Conservation (phyloP, 768 basidiomycete species). For the Coprinopsis marcescibilis region DNA sequence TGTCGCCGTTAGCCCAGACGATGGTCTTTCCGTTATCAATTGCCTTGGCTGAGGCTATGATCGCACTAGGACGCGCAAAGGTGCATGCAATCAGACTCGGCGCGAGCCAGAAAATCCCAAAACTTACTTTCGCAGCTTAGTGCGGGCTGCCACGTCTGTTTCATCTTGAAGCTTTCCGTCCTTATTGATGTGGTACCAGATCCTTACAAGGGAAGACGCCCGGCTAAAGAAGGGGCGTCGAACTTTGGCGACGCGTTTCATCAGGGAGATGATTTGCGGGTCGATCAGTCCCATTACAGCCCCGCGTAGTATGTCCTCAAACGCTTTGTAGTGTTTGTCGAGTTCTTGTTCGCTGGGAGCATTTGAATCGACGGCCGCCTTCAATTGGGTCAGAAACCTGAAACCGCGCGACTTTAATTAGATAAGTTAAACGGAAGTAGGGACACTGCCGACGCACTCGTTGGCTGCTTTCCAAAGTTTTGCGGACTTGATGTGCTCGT, state of each 20-base stretch:
- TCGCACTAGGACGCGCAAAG: no score
- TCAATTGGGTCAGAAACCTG: no score
- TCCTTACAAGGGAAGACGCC: constrained; percentile 16
- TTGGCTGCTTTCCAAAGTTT: constrained; percentile 2
- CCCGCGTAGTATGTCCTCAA: not conserved
- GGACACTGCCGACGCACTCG: not conserved
- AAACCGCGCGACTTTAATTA: no score
- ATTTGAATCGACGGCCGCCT: no score
- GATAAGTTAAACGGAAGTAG: not conserved
- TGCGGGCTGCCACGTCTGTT: not conserved
- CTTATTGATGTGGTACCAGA: constrained; percentile 8
- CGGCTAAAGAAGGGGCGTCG: constrained; percentile 19
- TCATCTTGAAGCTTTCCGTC: not conserved
- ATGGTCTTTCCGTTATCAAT: no score
- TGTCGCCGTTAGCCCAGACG: no score
- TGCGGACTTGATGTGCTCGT: constrained; percentile 3
- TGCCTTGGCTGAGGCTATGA: no score
- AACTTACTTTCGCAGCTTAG: not conserved
- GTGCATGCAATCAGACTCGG: no score
- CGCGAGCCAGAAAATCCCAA: not conserved
- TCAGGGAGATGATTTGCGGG: constrained; percentile 15
- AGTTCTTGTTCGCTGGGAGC: not conserved
- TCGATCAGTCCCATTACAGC: not conserved
- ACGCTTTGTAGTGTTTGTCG: not conserved
- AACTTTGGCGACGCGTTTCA: constrained; percentile 14